Base-by-base conservation (phyloP, 164 flowering plant species). In the Paratinospora sagittata region DNA sequence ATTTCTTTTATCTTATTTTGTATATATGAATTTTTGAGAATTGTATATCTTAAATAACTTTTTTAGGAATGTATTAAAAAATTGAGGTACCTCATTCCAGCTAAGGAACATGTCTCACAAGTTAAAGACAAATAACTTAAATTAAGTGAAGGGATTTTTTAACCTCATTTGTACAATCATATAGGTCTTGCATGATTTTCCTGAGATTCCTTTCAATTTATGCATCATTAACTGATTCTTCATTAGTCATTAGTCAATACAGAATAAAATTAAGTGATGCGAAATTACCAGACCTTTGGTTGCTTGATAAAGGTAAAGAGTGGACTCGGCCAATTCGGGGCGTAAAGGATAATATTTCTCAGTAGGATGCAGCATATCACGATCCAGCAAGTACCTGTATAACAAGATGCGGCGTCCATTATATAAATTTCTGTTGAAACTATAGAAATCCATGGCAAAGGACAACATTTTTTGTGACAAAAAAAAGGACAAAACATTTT, bases 261-360 rank as follows among this genome's bases (percentile, higher is more conserved):
- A 21, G 13, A 16, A 55, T 55, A 61, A 61, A 47, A 64, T 16
- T 57, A 55, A 37, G 34, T 27, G 58, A 45, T 70, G 14, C 19
- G 33, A 45, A 72, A 52, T 58, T n/a, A n/a, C 27, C 80, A 73
- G 33, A 92, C 99, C 99, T 91, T 86, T 91, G 65, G 99, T 96
- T 70, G 99, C 99, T 80, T 96, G 99, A 80, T 96, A 91, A 55
- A 96, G 80, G 84, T 93, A 93, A 79, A 91, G 86, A 58, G 99
- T 93, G 66, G 99, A 96, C 78, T 96, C 98, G 43, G 96, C 99
- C 63, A 96, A 88, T 77, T 96, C 99, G 41, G 99, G 99, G 33
- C 99, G 96, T 76, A 96, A 72, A 65, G 99, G 98, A 81, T 96
- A 96, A 77, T 96, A 96, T 75, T 90, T 96, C 76, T 96, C 99